These are phyloP conservation scores for Geum urbanum DNA, from an alignment of 306 rosid genomes.

Conservation along the genomic window DNA sequence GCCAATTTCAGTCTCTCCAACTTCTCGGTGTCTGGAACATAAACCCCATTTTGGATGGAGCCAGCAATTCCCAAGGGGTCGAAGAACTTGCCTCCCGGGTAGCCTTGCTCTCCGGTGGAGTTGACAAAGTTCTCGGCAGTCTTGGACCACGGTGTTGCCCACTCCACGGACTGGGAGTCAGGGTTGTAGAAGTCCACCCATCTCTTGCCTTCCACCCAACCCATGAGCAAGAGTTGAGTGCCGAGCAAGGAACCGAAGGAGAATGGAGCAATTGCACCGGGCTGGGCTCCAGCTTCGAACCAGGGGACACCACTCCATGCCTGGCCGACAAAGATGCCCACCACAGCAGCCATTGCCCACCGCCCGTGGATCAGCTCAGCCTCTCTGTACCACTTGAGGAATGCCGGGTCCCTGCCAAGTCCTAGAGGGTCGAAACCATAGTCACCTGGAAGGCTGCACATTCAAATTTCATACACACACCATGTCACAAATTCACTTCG, in stretches of 20 bases:
- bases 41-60: conserved; percentile 50
- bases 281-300: conserved; percentile 96
- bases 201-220: conserved; percentile 96
- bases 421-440: conserved; percentile 95
- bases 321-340: conserved; percentile 91
- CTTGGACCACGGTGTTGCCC: conserved; percentile 99
- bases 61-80: conserved; percentile 84
- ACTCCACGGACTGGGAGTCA: conserved; percentile 85
- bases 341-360: conserved; percentile 97
- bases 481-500: background rate
- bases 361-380: conserved; percentile 98
- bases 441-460: conserved; percentile 86
- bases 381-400: conserved; percentile 97
- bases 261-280: conserved; percentile 87
- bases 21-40: conserved; percentile 61
- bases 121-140: conserved; percentile 85
- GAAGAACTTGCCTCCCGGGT: conserved; percentile 94
- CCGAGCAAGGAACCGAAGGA: conserved; percentile 89
- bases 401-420: conserved; percentile 85
- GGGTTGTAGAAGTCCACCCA: conserved; percentile 99
- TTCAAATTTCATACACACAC: background rate
- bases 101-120: conserved; percentile 87
- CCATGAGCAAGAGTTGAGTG: conserved; percentile 89
- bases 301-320: conserved; percentile 99
- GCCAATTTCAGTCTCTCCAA: conserved; percentile 84